These are phyloP conservation scores for Colletotrichum theobromicola DNA, from an alignment of 2,329 filamentous ascomycete species.

Conservation along the genomic window DNA sequence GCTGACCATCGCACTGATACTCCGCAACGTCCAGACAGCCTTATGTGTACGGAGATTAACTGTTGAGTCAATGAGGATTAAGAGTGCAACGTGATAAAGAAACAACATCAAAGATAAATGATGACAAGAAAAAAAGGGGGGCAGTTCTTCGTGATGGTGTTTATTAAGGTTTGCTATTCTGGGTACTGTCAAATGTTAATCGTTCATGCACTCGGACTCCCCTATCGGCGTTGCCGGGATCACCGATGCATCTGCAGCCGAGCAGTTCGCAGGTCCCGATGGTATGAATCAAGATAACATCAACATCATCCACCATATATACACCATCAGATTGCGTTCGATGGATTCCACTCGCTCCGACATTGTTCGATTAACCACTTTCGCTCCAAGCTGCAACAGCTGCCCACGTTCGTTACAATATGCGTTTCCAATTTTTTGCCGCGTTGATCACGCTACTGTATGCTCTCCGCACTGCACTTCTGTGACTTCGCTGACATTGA, in stretches of 20 bases:
- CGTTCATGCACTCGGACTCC: not conserved
- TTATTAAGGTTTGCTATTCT: not conserved
- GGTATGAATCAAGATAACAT: not conserved
- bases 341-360: not conserved
- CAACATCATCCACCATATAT: too few relatives aligned
- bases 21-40: not conserved
- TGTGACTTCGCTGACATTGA: not conserved
- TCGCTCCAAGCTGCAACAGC: not conserved
- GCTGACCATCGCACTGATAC: not conserved
- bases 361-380: not conserved
- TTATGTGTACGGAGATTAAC: not conserved
- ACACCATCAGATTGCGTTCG: not conserved
- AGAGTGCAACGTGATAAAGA: not conserved
- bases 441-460: not conserved
- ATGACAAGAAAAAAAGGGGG: not conserved
- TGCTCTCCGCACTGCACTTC: not conserved
- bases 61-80: not conserved
- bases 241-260: not conserved
- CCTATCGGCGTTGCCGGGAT: not conserved
- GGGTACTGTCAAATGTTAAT: not conserved
- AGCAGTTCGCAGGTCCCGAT: not conserved
- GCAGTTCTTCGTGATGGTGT: not conserved
- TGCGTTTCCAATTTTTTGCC: not conserved
- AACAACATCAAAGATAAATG: not conserved
- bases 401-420: not conserved